Percentiles rank a stretch among this genome's conserved stretches.
These are phyloP conservation scores for Cryptomeria japonica DNA, from an alignment of 75 land plant genomes.

Conservation along the genomic window DNA sequence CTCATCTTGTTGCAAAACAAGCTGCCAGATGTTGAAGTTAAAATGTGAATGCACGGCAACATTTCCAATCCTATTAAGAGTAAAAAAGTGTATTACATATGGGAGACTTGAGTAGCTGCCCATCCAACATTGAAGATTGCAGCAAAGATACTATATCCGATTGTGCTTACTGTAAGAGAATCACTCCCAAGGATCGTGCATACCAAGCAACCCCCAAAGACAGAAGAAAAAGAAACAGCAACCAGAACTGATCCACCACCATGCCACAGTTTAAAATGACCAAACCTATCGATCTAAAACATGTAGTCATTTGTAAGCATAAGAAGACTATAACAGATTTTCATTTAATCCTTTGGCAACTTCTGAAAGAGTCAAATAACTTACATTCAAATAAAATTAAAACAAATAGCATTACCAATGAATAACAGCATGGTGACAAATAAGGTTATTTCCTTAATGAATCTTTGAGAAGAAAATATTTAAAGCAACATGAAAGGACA, in stretches of 20 bases:
- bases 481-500: not conserved
- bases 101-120: constrained; percentile 98
- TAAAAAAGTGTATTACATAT: constrained; percentile 69
- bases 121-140: constrained; percentile 96
- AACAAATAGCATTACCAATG: not conserved
- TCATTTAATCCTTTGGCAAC: not conserved
- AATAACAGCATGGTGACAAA: not conserved
- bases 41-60: not conserved
- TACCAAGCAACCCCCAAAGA: constrained; percentile 89
- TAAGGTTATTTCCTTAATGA: not conserved
- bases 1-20: not conserved
- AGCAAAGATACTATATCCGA: constrained; percentile 89
- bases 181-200: constrained; percentile 61
- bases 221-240: constrained; percentile 96
- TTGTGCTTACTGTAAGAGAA: constrained; percentile 52
- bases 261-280: constrained; percentile 96
- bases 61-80: not conserved
- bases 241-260: constrained; percentile 87
- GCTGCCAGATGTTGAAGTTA: not conserved
- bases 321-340: no score
- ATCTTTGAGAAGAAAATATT: not conserved
- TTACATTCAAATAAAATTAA: not conserved
- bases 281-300: constrained; percentile 77
- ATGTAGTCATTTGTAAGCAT: not conserved
- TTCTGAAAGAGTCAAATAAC: constrained; percentile 10